Evolutionary conservation across 1,139 yeast genomes (phyloP).

Genomic region (Suhomyces bribrorum): DNA sequence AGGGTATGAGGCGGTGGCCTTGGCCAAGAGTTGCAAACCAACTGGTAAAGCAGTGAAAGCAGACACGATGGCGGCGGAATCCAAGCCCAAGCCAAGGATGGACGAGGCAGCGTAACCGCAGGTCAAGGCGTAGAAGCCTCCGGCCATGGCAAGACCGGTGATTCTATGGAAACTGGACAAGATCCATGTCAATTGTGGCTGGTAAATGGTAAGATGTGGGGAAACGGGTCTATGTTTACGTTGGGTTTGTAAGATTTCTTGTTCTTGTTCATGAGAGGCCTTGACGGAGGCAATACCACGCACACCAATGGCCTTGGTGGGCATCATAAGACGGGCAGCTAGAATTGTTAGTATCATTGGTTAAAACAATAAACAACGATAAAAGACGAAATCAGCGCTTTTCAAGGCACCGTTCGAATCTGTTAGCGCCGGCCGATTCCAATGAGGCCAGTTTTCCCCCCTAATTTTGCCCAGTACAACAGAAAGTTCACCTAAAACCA

Average conservation of each 20-base stretch:
- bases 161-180: conserved; percentile 84
- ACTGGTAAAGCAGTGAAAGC: conserved; percentile 62
- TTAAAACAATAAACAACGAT: neutral
- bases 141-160: conserved; percentile 82
- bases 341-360: conserved; percentile 5
- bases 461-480: too few species aligned
- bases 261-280: conserved; percentile 64
- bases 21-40: conserved; percentile 59
- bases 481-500: too few species aligned
- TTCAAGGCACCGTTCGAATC: too few species aligned
- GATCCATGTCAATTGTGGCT: conserved; percentile 84
- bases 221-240: conserved; percentile 87
- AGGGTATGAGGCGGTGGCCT: conserved; percentile 75
- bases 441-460: too few species aligned
- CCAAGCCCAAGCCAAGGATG: conserved; percentile 61
- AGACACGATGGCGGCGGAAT: conserved; percentile 59
- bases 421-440: too few species aligned
- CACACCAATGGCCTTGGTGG: conserved; percentile 9
- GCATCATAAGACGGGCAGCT: conserved; percentile 9
- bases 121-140: conserved; percentile 75
- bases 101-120: conserved; percentile 74
- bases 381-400: too few species aligned
- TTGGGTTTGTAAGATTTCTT: conserved; percentile 73
- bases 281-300: conserved; percentile 56
- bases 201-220: conserved; percentile 86